These are phyloP conservation scores for Chernovozyma sophiae-reginae DNA, from an alignment of 1,139 yeast genomes.

Conservation along the genomic window DNA sequence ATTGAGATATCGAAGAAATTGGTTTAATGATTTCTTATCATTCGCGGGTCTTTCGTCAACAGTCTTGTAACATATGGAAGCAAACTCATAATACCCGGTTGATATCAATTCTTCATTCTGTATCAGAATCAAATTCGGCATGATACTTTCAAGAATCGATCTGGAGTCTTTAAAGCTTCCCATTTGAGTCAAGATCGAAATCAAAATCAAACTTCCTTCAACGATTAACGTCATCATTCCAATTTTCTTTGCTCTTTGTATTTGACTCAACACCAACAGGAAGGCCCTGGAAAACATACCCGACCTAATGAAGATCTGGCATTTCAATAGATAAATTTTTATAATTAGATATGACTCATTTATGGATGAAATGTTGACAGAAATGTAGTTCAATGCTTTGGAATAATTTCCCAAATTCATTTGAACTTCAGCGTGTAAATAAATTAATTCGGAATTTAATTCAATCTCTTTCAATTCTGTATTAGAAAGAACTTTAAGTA, in stretches of 20 bases:
- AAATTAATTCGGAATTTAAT: constrained; percentile 23
- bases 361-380: constrained; percentile 19
- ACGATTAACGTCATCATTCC: constrained; percentile 37
- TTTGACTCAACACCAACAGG: constrained; percentile 41
- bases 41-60: constrained; percentile 10
- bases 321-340: constrained; percentile 41
- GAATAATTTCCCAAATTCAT: constrained; percentile 25
- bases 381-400: constrained; percentile 33
- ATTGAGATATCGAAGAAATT: constrained; percentile 34
- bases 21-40: constrained; percentile 13
- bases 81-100: constrained; percentile 34
- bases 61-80: constrained; percentile 23
- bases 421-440: constrained; percentile 28
- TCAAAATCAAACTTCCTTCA: constrained; percentile 38
- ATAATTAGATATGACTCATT: constrained; percentile 30
- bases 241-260: constrained; percentile 36
- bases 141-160: constrained; percentile 27
- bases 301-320: constrained; percentile 33
- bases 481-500: constrained; percentile 16
- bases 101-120: constrained; percentile 32
- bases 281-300: constrained; percentile 39
- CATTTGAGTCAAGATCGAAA: constrained; percentile 33
- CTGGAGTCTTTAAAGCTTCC: constrained; percentile 34
- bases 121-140: constrained; percentile 38
- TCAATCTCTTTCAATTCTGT: constrained; percentile 31